Conservation (phyloP, 352 stramenopile genomes). For the Globisporangium megalacanthum region DNA sequence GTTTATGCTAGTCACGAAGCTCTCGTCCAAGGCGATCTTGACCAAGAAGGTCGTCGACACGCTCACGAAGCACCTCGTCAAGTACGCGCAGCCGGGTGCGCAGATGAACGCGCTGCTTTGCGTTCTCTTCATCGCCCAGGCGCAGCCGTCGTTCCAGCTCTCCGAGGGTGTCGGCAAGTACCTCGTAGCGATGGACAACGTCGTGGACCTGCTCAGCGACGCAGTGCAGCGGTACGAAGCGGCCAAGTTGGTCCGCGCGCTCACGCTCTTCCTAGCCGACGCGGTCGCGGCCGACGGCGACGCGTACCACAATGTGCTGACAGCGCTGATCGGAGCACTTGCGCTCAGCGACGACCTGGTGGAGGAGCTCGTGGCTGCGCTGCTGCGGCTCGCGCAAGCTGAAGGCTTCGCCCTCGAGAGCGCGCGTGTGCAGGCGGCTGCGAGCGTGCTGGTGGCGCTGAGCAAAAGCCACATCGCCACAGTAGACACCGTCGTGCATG, state of each 20-base stretch:
- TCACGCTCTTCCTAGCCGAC: conserved; percentile 45
- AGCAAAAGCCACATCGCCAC: conserved; percentile 57
- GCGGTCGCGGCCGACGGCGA: conserved; percentile 36
- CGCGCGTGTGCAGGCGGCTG: conserved; percentile 37
- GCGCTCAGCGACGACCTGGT: conserved; percentile 40
- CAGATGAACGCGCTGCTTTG: conserved; percentile 75
- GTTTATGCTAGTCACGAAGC: conserved; percentile 85
- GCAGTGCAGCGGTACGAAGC: conserved; percentile 68
- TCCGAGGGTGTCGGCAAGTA: conserved; percentile 54
- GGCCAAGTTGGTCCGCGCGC: conserved; percentile 56
- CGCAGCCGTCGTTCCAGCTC: conserved; percentile 60
- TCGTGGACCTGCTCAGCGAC: conserved; percentile 57
- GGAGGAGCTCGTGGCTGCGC: conserved; percentile 36
- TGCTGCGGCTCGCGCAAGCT: conserved; percentile 41
- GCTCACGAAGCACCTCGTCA: conserved; percentile 69
- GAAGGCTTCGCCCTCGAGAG: conserved; percentile 34
- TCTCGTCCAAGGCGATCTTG: conserved; percentile 73
- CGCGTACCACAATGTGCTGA: conserved; percentile 28
- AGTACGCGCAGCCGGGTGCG: conserved; percentile 57
- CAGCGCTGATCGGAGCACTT: conserved; percentile 35
- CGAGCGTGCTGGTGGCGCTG: conserved; percentile 34
- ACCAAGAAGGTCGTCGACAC: conserved; percentile 68
- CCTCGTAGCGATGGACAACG: conserved; percentile 59
- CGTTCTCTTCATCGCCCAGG: conserved; percentile 69
- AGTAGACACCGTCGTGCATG: conserved; percentile 38